A percentile compares a stretch with the other conserved stretches of the same genome.
These are phyloP conservation scores for Sporothrix variecibatus DNA, from an alignment of 2,329 filamentous ascomycete species.

Conservation along the genomic window DNA sequence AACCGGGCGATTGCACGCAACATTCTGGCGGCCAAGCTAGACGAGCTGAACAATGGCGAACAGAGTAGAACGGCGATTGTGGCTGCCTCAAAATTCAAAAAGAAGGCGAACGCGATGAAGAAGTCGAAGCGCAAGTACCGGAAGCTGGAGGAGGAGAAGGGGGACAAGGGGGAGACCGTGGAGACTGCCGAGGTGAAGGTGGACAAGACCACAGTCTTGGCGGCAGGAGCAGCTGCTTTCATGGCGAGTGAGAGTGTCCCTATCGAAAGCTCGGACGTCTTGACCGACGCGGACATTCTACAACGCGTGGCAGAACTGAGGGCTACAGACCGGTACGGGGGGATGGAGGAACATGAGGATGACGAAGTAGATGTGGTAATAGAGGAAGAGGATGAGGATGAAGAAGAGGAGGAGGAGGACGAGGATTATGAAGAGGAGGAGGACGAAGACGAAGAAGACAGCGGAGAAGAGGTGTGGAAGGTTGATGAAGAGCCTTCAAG, in stretches of 20 bases:
- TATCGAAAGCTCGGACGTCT: background rate
- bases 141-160: constrained; percentile 57
- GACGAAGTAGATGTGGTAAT: constrained; percentile 20
- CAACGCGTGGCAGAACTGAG: background rate
- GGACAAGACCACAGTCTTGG: background rate
- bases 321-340: background rate
- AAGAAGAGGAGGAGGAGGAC: constrained; percentile 25
- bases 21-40: constrained; percentile 72
- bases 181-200: constrained; percentile 29
- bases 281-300: background rate
- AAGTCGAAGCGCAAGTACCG: constrained; percentile 82
- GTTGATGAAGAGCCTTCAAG: background rate
- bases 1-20: constrained; percentile 84
- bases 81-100: constrained; percentile 63
- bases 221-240: background rate
- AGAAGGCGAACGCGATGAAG: constrained; percentile 74
- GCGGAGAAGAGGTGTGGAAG: background rate
- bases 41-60: constrained; percentile 71
- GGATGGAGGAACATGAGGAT: background rate
- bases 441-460: background rate
- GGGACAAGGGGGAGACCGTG: constrained; percentile 29
- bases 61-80: constrained; percentile 67
- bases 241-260: background rate
- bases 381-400: constrained; percentile 3
- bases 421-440: constrained; percentile 22